Conservation (phyloP, 2,329 filamentous ascomycete species). For the Pseudocercospora crystallina region DNA sequence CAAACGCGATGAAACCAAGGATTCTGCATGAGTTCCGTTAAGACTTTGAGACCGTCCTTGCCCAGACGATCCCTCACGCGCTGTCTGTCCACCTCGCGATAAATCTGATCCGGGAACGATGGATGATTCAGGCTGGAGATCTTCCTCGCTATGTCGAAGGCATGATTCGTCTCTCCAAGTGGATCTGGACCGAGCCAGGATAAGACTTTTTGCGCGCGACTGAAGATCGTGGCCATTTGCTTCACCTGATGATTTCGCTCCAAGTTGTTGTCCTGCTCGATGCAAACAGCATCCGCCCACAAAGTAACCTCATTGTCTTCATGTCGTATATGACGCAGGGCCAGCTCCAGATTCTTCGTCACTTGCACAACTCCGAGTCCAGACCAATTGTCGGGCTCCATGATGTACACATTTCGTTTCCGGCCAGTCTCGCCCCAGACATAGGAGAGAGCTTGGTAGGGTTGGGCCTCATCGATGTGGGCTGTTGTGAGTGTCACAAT, state of each 20-base stretch:
- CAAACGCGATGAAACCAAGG: not conserved
- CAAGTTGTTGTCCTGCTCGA: conserved; percentile 1
- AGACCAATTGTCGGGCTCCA: not conserved
- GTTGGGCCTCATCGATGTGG: too few relatives aligned
- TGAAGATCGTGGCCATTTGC: conserved; percentile 6
- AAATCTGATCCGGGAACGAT: not conserved
- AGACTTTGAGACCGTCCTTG: not conserved
- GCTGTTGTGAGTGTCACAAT: too few relatives aligned
- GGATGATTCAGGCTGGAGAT: not conserved
- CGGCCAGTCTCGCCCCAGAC: conserved; percentile 2
- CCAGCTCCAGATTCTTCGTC: not conserved
- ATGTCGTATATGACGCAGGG: not conserved
- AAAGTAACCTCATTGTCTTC: not conserved
- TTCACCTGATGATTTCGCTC: conserved; percentile 5
- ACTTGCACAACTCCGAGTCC: too few relatives aligned
- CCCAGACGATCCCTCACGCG: too few relatives aligned
- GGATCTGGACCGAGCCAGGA: conserved; percentile 2
- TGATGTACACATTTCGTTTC: not conserved
- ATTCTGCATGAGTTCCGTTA: not conserved
- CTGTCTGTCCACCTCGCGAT: too few relatives aligned
- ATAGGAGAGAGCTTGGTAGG: conserved; percentile 1
- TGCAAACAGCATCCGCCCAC: conserved; percentile 11
- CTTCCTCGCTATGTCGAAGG: not conserved
- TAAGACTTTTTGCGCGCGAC: not conserved
- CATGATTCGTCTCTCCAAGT: not conserved